A percentile compares a stretch with the other conserved stretches of the same genome.
Conservation (phyloP, 257 asterid species). For the Fraxinus excelsior region DNA sequence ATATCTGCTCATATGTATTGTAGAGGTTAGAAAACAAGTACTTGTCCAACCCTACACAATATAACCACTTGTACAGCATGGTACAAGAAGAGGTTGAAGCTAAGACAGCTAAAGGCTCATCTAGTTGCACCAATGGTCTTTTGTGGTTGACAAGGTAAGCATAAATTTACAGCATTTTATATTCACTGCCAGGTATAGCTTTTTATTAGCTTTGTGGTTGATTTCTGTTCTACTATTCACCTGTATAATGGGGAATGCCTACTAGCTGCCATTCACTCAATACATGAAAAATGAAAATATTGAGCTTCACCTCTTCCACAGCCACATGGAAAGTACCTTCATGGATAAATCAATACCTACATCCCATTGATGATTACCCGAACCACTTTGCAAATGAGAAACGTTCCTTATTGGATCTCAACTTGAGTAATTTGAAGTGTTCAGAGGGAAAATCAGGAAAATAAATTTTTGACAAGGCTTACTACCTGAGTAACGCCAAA, state of each 20-base stretch:
- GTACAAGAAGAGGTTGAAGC: conserved; percentile 89
- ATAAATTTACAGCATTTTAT: conserved; percentile 18
- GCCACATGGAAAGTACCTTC: background rate
- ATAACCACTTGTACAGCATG: conserved; percentile 72
- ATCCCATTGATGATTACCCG: no score
- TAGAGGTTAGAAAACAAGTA: conserved; percentile 94
- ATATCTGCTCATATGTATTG: conserved; percentile 13
- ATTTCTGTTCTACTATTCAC: conserved; percentile 9
- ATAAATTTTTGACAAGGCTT: background rate
- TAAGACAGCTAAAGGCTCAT: conserved; percentile 89
- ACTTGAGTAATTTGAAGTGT: background rate
- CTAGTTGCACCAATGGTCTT: conserved; percentile 98
- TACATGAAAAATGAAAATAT: background rate
- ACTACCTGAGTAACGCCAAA: background rate
- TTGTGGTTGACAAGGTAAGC: conserved; percentile 94
- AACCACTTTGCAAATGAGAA: background rate
- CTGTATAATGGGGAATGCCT: background rate
- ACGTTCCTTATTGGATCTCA: background rate
- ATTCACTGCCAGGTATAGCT: background rate
- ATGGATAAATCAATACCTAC: background rate
- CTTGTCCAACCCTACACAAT: conserved; percentile 66
- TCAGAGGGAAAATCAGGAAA: background rate
- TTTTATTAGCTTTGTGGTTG: conserved; percentile 13
- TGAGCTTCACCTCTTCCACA: background rate
- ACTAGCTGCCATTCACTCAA: background rate